These are phyloP conservation scores for Diaporthe citriasiana DNA, from an alignment of 2,329 filamentous ascomycete genomes.

Conservation along the genomic window DNA sequence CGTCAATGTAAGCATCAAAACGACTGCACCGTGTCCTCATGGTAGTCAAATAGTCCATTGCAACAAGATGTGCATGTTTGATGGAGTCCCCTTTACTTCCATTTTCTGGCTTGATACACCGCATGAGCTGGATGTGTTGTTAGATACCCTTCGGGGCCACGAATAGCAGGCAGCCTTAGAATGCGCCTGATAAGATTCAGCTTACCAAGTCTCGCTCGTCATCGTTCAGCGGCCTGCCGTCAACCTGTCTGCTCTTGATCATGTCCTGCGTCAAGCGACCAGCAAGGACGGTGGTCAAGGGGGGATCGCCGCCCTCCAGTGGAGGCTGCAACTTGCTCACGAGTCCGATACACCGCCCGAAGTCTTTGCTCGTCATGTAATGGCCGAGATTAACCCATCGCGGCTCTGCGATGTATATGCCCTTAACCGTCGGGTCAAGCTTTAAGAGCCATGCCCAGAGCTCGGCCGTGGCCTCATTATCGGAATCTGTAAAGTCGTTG, in stretches of 20 bases:
- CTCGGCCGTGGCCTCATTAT: constrained; percentile 40
- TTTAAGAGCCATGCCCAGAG: constrained; percentile 33
- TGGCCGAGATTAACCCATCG: constrained; percentile 41
- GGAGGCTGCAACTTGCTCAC: constrained; percentile 27
- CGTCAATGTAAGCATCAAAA: constrained; percentile 39
- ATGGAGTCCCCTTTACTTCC: constrained; percentile 33
- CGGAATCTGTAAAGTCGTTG: constrained; percentile 42
- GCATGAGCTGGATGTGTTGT: constrained; percentile 20
- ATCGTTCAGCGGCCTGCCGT: constrained; percentile 3
- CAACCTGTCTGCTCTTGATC: constrained; percentile 26
- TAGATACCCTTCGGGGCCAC: background rate
- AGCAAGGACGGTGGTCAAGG: constrained; percentile 37
- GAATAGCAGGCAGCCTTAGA: background rate
- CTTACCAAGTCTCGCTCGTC: constrained; percentile 36
- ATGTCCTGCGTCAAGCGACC: constrained; percentile 34
- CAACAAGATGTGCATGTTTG: constrained; percentile 35
- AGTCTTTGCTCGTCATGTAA: constrained; percentile 39
- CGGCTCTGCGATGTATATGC: constrained; percentile 42
- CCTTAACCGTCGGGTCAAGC: constrained; percentile 24
- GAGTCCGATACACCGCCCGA: constrained; percentile 32
- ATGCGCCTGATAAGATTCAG: background rate
- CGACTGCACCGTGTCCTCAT: constrained; percentile 29
- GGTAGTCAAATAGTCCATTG: constrained; percentile 40
- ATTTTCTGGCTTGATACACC: constrained; percentile 37
- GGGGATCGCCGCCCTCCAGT: constrained; percentile 24